These are phyloP conservation scores for Lactifluus piperatus DNA, from an alignment of 768 basidiomycete species.

Conservation along the genomic window DNA sequence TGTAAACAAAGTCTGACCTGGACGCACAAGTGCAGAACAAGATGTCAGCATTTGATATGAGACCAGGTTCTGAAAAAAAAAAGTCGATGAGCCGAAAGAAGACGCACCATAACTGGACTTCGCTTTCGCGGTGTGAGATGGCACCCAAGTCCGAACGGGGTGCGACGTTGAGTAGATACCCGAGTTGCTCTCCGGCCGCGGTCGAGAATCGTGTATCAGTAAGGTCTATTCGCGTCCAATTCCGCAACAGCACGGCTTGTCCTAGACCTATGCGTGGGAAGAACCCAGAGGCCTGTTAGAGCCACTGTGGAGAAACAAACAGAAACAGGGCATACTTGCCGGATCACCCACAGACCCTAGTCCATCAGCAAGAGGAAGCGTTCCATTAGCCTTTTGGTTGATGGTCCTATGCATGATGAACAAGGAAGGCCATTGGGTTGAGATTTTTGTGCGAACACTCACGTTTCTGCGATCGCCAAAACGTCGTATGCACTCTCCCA, in stretches of 20 bases:
- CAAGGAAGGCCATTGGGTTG: neutral
- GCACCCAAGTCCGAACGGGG: constrained; percentile 44
- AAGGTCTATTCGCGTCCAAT: constrained; percentile 39
- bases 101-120: constrained; percentile 46
- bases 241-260: constrained; percentile 41
- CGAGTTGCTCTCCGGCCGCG: constrained; percentile 40
- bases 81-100: neutral
- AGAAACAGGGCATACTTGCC: constrained; percentile 31
- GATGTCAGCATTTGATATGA: neutral
- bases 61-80: neutral
- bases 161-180: constrained; percentile 37
- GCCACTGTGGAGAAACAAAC: neutral
- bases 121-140: constrained; percentile 45
- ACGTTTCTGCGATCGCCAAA: constrained; percentile 34
- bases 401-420: constrained; percentile 29
- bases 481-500: constrained; percentile 33
- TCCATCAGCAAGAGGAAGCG: constrained; percentile 35
- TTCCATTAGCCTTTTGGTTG: constrained; percentile 28
- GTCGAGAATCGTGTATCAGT: constrained; percentile 30
- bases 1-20: constrained; percentile 53
- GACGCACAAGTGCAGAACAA: neutral
- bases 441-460: constrained; percentile 15
- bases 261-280: constrained; percentile 35
- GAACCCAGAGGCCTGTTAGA: neutral
- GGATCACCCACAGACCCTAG: constrained; percentile 54